Conservation (phyloP, 306 rosid species). For the Potentilla sterilis region DNA sequence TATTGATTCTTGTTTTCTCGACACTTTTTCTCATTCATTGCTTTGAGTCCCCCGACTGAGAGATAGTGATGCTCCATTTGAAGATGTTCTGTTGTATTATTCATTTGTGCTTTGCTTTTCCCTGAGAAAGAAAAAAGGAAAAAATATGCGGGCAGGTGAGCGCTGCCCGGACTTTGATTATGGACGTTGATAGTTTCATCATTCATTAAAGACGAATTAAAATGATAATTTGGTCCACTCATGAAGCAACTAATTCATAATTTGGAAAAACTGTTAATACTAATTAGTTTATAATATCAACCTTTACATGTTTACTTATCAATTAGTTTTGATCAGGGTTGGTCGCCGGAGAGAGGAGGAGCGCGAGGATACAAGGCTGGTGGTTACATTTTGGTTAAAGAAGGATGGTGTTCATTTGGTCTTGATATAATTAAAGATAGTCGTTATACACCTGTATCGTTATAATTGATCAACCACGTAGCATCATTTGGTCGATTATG, state of each 20-base stretch:
- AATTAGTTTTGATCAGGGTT: no score
- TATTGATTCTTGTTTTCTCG: background rate
- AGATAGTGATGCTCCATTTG: background rate
- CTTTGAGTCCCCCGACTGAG: background rate
- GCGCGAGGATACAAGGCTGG: no score
- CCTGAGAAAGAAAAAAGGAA: conserved; percentile 9
- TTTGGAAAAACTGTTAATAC: background rate
- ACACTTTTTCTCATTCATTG: background rate
- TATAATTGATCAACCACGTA: no score
- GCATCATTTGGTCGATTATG: no score
- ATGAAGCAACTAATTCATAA: background rate
- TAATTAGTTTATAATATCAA: no score
- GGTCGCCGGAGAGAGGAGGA: no score
- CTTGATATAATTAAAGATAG: no score
- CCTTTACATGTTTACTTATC: no score
- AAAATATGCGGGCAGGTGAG: conserved; percentile 28
- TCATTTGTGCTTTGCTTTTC: conserved; percentile 39
- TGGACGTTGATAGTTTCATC: background rate
- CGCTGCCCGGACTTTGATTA: conserved; percentile 29
- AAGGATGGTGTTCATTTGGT: no score
- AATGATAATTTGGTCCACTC: conserved; percentile 8
- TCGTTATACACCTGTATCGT: no score
- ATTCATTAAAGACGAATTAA: conserved; percentile 3
- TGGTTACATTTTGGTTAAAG: no score
- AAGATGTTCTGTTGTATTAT: no score